phyloP scores from a whole-genome alignment of 2,329 filamentous ascomycete species.

The Colletotrichum higginsianum region DNA sequence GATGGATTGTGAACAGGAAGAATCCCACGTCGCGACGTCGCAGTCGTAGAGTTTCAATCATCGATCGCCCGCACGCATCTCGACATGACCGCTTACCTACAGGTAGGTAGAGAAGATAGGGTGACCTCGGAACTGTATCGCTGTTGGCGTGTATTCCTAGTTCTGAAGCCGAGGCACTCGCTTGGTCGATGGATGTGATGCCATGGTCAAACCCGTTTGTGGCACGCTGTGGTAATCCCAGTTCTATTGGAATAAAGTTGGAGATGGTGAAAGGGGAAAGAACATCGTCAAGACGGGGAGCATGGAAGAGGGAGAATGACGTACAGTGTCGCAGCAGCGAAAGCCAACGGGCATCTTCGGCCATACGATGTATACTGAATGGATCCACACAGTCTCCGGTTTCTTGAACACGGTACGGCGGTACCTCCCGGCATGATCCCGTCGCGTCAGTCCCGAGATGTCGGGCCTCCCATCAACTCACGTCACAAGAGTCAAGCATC shows the following conservation, averaged over 20 bases:
- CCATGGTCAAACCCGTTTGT: neutral
- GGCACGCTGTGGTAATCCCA: neutral
- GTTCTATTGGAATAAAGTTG: neutral
- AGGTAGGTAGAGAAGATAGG: neutral
- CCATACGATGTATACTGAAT: too few species aligned
- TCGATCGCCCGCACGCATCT: neutral
- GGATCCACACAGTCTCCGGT: too few species aligned
- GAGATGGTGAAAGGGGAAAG: neutral
- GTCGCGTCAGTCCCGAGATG: neutral
- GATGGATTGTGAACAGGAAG: conserved; percentile 20
- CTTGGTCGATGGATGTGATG: neutral
- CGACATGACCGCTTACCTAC: neutral
- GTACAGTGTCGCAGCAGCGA: neutral
- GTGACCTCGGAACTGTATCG: neutral
- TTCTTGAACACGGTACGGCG: too few species aligned
- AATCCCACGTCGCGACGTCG: conserved; percentile 25
- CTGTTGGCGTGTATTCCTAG: conserved; percentile 1
- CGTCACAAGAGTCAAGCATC: conserved; percentile 9
- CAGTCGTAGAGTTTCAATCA: conserved; percentile 21
- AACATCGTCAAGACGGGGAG: neutral
- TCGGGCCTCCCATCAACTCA: conserved; percentile 5
- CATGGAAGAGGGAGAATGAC: neutral
- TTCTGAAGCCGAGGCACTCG: neutral
- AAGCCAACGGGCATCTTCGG: too few species aligned
- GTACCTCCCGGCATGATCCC: neutral